Conservation (phyloP, 1,139 yeast genomes). For the Sugiyamaella xylanicola region DNA sequence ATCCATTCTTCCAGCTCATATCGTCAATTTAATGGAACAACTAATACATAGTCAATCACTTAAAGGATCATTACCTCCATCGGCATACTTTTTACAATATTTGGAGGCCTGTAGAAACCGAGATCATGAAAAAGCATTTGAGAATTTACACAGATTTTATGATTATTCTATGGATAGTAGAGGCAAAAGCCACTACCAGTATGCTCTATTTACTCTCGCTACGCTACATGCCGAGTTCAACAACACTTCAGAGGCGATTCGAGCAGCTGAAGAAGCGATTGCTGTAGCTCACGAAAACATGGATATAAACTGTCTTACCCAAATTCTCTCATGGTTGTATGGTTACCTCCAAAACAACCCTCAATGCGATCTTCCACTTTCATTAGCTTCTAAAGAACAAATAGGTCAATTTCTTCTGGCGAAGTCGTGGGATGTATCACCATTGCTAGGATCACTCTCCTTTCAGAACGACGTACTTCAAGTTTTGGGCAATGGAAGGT, state of each 20-base stretch:
- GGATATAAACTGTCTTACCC: slow-evolving; percentile 72
- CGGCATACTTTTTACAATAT: slow-evolving; percentile 65
- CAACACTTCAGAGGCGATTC: slow-evolving; percentile 70
- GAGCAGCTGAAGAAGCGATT: slow-evolving; percentile 85
- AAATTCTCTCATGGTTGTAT: slow-evolving; percentile 78
- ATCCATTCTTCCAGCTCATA: slow-evolving; percentile 47
- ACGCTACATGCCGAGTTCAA: slow-evolving; percentile 76
- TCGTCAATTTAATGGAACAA: slow-evolving; percentile 49
- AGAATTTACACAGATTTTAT: slow-evolving; percentile 75
- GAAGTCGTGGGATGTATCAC: slow-evolving; percentile 57
- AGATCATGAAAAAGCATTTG: slow-evolving; percentile 74
- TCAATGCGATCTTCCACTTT: slow-evolving; percentile 37
- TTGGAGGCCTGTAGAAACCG: slow-evolving; percentile 61
- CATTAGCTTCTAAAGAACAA: slow-evolving; percentile 52
- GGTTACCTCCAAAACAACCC: slow-evolving; percentile 72
- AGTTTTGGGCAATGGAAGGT: slow-evolving; percentile 53
- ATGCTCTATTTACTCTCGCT: slow-evolving; percentile 79
- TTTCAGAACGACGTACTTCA: slow-evolving; percentile 62
- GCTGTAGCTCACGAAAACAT: slow-evolving; percentile 85
- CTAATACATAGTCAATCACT: slow-evolving; percentile 44
- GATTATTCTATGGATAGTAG: slow-evolving; percentile 80
- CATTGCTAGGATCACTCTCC: slow-evolving; percentile 56
- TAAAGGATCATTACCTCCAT: slow-evolving; percentile 57
- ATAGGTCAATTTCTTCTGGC: slow-evolving; percentile 63
- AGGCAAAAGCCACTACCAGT: slow-evolving; percentile 70